A percentile compares a stretch with the other conserved stretches of the same genome.
These are phyloP conservation scores for Theobroma cacao DNA, from an alignment of 345 rosid genomes.

Conservation along the genomic window DNA sequence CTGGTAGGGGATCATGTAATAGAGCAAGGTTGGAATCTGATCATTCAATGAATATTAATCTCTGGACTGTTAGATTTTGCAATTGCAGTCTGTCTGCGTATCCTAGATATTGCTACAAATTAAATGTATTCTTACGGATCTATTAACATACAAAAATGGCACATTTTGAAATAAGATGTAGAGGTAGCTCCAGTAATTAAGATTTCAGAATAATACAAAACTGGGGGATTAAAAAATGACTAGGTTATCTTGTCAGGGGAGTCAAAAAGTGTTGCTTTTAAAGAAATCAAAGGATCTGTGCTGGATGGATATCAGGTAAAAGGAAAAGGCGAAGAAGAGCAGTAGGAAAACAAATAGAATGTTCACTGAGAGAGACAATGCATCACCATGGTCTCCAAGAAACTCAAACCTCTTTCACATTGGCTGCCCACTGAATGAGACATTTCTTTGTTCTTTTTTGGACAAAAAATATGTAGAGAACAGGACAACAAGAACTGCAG, in stretches of 20 bases:
- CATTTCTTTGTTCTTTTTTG: neutral
- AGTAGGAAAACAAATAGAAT: conserved; percentile 19
- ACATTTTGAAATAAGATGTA: too few species aligned
- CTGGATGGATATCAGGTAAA: conserved; percentile 20
- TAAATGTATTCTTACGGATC: too few species aligned
- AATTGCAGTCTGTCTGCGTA: too few species aligned
- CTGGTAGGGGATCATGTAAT: neutral
- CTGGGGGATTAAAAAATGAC: neutral
- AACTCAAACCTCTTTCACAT: conserved; percentile 20
- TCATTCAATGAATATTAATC: neutral
- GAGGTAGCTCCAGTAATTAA: neutral
- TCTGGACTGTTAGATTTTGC: neutral
- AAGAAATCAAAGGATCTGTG: conserved; percentile 30
- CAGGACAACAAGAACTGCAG: neutral
- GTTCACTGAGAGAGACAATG: conserved; percentile 20
- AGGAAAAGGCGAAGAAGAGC: neutral
- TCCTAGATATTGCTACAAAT: too few species aligned
- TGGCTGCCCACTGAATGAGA: neutral
- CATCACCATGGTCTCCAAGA: conserved; percentile 14
- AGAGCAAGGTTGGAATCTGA: neutral
- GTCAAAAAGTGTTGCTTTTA: conserved; percentile 36
- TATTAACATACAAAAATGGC: too few species aligned
- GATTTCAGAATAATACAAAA: neutral
- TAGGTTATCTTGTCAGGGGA: neutral
- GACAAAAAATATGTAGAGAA: neutral